phyloP scores from a whole-genome alignment of 768 basidiomycete species.

The Boletus patriciae region DNA sequence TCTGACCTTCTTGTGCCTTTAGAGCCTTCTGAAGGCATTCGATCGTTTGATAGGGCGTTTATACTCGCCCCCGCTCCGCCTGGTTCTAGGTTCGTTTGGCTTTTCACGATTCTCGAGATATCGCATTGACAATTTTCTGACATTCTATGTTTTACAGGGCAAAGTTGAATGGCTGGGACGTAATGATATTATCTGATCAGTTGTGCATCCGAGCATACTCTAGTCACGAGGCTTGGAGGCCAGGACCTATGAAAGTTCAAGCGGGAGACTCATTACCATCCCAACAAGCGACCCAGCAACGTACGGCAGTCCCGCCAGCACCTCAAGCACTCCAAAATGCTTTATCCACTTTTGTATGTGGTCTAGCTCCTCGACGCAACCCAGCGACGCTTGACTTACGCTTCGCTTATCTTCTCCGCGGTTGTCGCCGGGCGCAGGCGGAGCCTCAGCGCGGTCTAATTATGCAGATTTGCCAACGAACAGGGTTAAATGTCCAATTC shows the following conservation, averaged over 20 bases:
- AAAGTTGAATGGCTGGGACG: constrained; percentile 83
- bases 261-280: constrained; percentile 38
- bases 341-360: constrained; percentile 58
- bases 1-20: constrained; percentile 20
- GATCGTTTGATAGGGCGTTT: constrained; percentile 94
- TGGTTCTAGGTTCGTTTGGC: constrained; percentile 71
- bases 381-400: constrained; percentile 12
- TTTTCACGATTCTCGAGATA: background rate
- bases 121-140: constrained; percentile 12
- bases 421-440: constrained; percentile 43
- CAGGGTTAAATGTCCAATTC: constrained; percentile 76
- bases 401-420: constrained; percentile 8
- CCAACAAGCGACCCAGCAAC: constrained; percentile 21
- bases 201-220: constrained; percentile 83
- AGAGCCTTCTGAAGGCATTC: constrained; percentile 74
- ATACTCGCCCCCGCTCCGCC: constrained; percentile 78
- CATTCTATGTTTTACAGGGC: constrained; percentile 49
- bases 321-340: constrained; percentile 46
- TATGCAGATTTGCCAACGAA: constrained; percentile 66
- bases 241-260: constrained; percentile 73
- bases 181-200: constrained; percentile 86
- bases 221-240: constrained; percentile 74
- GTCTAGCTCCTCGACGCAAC: constrained; percentile 10
- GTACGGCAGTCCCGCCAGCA: constrained; percentile 34
- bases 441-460: constrained; percentile 71